Evolutionary conservation across 2,329 filamentous ascomycete species (phyloP).

Genomic region (Diaporthe velutina): DNA sequence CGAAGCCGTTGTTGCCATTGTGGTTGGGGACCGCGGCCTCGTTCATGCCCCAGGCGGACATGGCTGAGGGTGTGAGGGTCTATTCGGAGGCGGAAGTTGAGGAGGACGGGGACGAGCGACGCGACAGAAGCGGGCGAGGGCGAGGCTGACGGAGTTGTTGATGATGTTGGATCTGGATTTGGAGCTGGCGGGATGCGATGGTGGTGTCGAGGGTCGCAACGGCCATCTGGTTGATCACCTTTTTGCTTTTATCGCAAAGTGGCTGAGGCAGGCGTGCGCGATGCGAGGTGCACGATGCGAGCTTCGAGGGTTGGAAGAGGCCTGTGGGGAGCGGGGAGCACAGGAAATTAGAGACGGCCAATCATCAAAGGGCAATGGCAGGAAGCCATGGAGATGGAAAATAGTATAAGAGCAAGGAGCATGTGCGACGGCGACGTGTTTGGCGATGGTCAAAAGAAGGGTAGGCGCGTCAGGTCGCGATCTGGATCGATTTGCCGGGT

Average conservation of each 20-base stretch:
- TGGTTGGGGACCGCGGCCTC: slow-evolving; percentile 76
- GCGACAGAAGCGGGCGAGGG: slow-evolving; percentile 13
- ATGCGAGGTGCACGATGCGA: slow-evolving; percentile 1
- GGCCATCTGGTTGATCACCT: slow-evolving; percentile 61
- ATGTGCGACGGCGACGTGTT: slow-evolving; percentile 60
- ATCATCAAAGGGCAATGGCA: slow-evolving; percentile 54
- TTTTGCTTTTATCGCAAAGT: slow-evolving; percentile 40
- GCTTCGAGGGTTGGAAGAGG: background rate
- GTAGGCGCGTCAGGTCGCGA: slow-evolving; percentile 56
- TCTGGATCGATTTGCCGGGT: slow-evolving; percentile 41
- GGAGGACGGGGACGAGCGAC: slow-evolving; percentile 28
- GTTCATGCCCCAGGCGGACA: slow-evolving; percentile 79
- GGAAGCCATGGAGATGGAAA: slow-evolving; percentile 58
- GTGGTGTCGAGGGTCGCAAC: slow-evolving; percentile 44
- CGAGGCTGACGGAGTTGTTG: slow-evolving; percentile 39
- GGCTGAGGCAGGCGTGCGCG: background rate
- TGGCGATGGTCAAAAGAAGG: slow-evolving; percentile 56
- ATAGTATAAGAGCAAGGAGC: slow-evolving; percentile 51
- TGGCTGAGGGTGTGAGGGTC: slow-evolving; percentile 61
- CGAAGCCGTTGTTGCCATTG: slow-evolving; percentile 77
- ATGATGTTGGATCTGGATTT: slow-evolving; percentile 37
- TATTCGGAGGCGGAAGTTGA: slow-evolving; percentile 33
- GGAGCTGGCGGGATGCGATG: slow-evolving; percentile 28
- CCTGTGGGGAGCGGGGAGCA: slow-evolving; percentile 24
- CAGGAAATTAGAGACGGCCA: slow-evolving; percentile 44